These are phyloP conservation scores for Acacia pycnantha DNA, from an alignment of 331 rosid genomes.

Conservation along the genomic window DNA sequence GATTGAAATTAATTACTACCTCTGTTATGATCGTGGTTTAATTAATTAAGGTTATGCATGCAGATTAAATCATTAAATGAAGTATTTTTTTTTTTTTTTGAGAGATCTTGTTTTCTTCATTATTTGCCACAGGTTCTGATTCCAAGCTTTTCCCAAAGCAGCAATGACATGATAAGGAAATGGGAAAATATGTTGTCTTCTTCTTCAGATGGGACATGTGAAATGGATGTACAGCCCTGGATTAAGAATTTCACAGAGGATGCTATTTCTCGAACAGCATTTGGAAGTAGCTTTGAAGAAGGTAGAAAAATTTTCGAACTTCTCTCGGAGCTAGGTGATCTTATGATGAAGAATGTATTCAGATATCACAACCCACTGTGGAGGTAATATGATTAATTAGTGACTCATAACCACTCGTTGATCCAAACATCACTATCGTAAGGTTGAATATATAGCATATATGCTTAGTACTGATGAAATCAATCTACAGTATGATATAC, in stretches of 20 bases:
- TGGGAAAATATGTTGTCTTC: slow-evolving; percentile 30
- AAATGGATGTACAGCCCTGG: neutral
- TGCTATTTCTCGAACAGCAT: neutral
- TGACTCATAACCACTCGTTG: too few species aligned
- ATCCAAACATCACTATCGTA: too few species aligned
- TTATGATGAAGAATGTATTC: neutral
- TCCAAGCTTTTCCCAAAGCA: slow-evolving; percentile 10
- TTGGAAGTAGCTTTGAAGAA: neutral
- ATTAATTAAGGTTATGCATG: neutral
- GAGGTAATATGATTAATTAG: neutral
- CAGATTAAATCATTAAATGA: neutral
- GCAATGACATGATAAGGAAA: slow-evolving; percentile 17
- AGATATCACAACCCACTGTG: neutral
- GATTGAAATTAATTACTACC: neutral
- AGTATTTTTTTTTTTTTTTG: neutral
- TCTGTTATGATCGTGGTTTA: neutral
- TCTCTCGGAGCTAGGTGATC: neutral
- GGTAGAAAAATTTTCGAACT: neutral
- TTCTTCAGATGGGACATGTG: neutral
- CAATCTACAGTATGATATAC: neutral
- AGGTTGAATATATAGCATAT: neutral
- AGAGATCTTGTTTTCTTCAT: neutral
- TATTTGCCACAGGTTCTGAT: neutral
- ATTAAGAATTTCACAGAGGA: neutral
- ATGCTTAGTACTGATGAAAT: neutral